Conservation (phyloP, 192 early-diverging fungal genomes). For the Haplosporangium gracile region DNA sequence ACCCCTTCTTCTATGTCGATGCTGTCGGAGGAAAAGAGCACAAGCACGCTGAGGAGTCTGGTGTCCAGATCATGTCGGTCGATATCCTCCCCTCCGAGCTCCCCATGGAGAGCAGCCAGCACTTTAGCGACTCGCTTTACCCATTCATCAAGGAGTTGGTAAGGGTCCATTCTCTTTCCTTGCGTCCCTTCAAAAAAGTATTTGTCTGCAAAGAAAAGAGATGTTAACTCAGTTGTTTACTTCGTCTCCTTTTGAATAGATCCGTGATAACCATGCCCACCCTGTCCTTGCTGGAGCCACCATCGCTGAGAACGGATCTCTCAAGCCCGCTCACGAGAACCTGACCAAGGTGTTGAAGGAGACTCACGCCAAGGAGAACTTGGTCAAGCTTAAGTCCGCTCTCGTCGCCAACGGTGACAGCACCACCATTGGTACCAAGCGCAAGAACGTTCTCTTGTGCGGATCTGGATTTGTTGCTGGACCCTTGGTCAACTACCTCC, state of each 20-base stretch:
- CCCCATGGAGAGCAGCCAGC: slow-evolving; percentile 93
- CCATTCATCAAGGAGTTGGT: slow-evolving; percentile 89
- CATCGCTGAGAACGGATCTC: slow-evolving; percentile 79
- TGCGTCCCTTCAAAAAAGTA: background rate
- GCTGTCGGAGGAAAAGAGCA: slow-evolving; percentile 78
- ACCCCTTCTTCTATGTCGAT: slow-evolving; percentile 94
- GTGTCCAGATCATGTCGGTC: slow-evolving; percentile 97
- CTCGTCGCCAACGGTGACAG: slow-evolving; percentile 21
- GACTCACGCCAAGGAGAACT: slow-evolving; percentile 34
- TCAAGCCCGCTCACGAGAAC: slow-evolving; percentile 69
- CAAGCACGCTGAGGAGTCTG: slow-evolving; percentile 71
- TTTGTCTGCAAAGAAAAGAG: background rate
- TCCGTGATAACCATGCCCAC: slow-evolving; percentile 67
- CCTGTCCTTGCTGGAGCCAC: slow-evolving; percentile 82
- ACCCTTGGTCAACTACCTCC: slow-evolving; percentile 92
- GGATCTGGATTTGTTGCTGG: slow-evolving; percentile 94
- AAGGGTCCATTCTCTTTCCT: slow-evolving; percentile 22
- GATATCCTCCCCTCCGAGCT: slow-evolving; percentile 98
- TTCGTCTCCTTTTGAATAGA: slow-evolving; percentile 25
- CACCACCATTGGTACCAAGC: slow-evolving; percentile 22
- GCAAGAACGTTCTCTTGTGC: slow-evolving; percentile 75
- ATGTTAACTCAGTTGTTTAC: background rate
- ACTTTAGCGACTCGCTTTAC: slow-evolving; percentile 89
- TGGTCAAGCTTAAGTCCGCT: slow-evolving; percentile 52
- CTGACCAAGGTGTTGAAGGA: slow-evolving; percentile 63